Evolutionary conservation across 768 basidiomycete species (phyloP), one percentile per base, ranked within the genome.

Genomic region (Leccinum disarticulatum): DNA sequence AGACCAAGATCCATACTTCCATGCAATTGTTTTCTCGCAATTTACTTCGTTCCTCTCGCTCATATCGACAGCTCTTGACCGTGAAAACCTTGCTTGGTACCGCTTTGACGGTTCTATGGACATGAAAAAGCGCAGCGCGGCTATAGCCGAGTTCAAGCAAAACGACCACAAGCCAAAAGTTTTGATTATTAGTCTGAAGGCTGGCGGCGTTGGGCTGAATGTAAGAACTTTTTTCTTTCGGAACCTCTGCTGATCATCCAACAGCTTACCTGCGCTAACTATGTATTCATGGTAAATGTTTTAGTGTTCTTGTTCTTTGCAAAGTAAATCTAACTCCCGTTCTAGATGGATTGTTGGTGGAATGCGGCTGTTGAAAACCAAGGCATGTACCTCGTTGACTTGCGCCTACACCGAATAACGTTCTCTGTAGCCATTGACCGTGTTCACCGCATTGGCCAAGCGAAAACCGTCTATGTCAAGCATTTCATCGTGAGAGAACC

Each of bases 21-120:
- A 90, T 36, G 92, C 89, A 1, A 88, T 95, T 25, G 88, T 95
- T 4, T 95, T 95, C 72, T 93, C 91, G 1, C 91, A 95, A 66
- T 95, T 95, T 64, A 95, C 93, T 0, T 86, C 84, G 27, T 96
- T 95, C 72, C 75, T 96, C 57, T 90, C 94, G 66, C 77, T 95
- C 15, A 92, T 95, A 57, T 85, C 92, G 66, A 71, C 77, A 1
- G 85, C 81, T 4, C 76, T 95, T 56, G 80, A 87, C 53, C 85
- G 89, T 19, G 91, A 95, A 67, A 72, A 74, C 1, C 79, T 92
- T 61, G 76, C 83, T 47, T 87, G 84, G 66, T 87, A 85, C 63
- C 84, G 96, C 19, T 93, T 98, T 67, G 96, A 98, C 70, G 96
- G 96, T 1, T 85, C 91, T 0, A 93, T 98, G 91, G 87, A 87